Conservation (phyloP, 805 yeast species). For the Hanseniaspora thailandica region DNA sequence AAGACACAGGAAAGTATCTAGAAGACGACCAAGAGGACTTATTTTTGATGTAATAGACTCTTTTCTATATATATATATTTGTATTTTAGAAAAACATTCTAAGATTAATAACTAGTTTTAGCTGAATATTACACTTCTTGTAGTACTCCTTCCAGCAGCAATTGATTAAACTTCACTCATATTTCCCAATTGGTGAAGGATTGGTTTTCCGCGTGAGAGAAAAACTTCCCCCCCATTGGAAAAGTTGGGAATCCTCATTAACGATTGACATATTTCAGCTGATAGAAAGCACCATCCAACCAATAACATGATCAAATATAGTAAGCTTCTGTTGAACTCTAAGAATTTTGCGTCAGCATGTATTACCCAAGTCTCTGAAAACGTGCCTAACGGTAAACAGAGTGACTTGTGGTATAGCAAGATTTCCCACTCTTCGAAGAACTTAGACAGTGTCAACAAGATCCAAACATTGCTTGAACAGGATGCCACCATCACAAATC, state of each 20-base stretch:
- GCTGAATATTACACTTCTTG: too few relatives aligned
- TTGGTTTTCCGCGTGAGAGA: too few relatives aligned
- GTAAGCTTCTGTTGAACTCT: background rate
- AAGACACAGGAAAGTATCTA: slow-evolving; percentile 20
- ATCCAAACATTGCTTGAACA: slow-evolving; percentile 1
- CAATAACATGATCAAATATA: background rate
- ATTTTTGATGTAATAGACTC: slow-evolving; percentile 25
- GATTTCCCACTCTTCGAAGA: background rate
- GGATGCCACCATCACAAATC: slow-evolving; percentile 2
- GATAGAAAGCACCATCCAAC: too few relatives aligned
- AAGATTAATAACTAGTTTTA: too few relatives aligned
- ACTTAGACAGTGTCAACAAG: background rate
- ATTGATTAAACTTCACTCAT: too few relatives aligned
- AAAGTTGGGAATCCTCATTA: background rate
- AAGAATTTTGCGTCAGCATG: background rate
- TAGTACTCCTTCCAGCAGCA: too few relatives aligned
- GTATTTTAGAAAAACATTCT: too few relatives aligned
- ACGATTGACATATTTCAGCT: too few relatives aligned
- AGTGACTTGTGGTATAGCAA: slow-evolving; percentile 8
- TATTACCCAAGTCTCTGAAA: background rate
- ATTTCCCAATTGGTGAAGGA: too few relatives aligned
- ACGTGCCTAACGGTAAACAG: slow-evolving; percentile 2
- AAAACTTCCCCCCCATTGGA: too few relatives aligned
- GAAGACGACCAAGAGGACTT: slow-evolving; percentile 62
- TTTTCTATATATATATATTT: slow-evolving; percentile 44